Base-by-base conservation (phyloP, 352 stramenopile genomes). In the Globisporangium carolinianum region DNA sequence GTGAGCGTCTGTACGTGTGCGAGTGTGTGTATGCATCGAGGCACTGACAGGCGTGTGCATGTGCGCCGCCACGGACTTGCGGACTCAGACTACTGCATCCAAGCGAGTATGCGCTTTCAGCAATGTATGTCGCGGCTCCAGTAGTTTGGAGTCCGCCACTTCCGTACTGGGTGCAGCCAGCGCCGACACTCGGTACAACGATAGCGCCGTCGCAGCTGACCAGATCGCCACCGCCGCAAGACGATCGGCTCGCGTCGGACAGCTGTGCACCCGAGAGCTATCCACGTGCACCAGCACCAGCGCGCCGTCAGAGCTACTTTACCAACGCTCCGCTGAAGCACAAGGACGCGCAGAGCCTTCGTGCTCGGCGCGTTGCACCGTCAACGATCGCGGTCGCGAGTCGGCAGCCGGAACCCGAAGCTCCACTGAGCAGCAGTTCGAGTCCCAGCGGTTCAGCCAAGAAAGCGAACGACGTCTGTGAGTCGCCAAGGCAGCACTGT, bases 101-200 rank as follows among this genome's bases (percentile, higher is more conserved):
- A 41, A 46, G 14, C 17, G 42, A 41, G 12, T 24, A 24, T 18
- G 41, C n/a, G 24, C 5, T 32, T n/a, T n/a, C 5, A 46, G 47
- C 38, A 32, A 41, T 36, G 5, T 8, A 8, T 32, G 38, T 35
- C 45, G 17, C 15, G 12, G 45, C 17, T 9, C 45, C n/a, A 36
- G 36, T 11, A 8, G 37, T 18, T 17, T 35, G 47, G 18, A 32
- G 6, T 1, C 41, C 47, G 12, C 7, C 57, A 2, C 42, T 39
- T 36, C 49, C 57, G 35, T 51, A 48, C 47, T 62, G 42, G 49
- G 55, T 53, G 48, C 57, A 47, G 10, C 32, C 42, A 45, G 39
- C 24, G 9, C 58, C 58, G 36, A 64, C 45, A 12, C 9, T 32
- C 24, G 24, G 24, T 47, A 35, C 46, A 61, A 32, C 32, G 41